Base-by-base conservation (phyloP, 1,139 yeast genomes). In the Candida sojae region DNA sequence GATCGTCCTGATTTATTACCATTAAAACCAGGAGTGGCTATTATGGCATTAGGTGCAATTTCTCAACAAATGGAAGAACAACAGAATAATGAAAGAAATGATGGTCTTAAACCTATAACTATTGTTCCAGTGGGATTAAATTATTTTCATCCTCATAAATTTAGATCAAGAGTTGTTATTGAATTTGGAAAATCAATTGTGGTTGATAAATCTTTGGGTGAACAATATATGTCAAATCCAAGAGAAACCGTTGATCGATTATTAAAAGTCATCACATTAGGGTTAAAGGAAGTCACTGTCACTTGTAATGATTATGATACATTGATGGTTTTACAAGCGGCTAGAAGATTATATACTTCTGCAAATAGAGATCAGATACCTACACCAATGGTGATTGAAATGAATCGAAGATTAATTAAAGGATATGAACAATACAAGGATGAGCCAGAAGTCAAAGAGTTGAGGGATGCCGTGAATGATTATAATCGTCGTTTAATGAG, bases 291-390 rank as follows among this genome's bases (percentile, higher is more conserved):
- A 10, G 98, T 92, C 25, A 92, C 98, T 1, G 95, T 92, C 3
- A 86, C 93, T n/a, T 88, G 96, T 62, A 86, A 91, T 28, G 98
- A 93, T 65, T 93, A 86, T 67, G 98, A 92, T 55, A 90, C 97
- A 4, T 72, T 93, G 48, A 88, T 91, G 84, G 90, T 89, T n/a
- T 84, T 92, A 44, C 99, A 93, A 66, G 96, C 97, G 3, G 96
- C 96, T 39, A 61, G 80, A 51, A 62, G 80, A 48, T 62, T 75
- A 48, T 74, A 71, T 50, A 73, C 73, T 31, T 66, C 67, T 44
- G 67, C 60, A 38, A 64, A 62, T 51, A 57, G 76, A 44, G 69
- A 66, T 9, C 50, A 50, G 25, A 70, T 73, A 23, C 79, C 79
- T 1, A 60, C 73, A 23, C 76, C 80, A 1, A 57, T 75, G 61